A percentile compares a stretch with the other conserved stretches of the same genome.
phyloP scores from a whole-genome alignment of 345 rosid species.

The Sonneratia alba region DNA sequence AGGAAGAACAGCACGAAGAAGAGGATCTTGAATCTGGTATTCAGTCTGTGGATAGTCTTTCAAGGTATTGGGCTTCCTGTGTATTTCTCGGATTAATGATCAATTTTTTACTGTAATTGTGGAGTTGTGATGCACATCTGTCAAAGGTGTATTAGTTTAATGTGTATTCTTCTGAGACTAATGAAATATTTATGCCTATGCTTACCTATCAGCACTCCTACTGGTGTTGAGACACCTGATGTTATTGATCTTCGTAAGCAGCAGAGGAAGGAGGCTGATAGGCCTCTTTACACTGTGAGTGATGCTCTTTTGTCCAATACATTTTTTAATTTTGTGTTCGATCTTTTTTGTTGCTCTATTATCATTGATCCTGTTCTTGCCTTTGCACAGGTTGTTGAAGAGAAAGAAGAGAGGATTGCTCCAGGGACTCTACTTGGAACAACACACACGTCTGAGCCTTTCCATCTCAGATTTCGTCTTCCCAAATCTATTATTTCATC shows the following conservation, averaged over 20 bases:
- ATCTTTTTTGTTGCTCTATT: not conserved
- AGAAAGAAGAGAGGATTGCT: constrained; percentile 70
- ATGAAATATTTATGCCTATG: not conserved
- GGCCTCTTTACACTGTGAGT: constrained; percentile 83
- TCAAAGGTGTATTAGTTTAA: not conserved
- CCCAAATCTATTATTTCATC: not conserved
- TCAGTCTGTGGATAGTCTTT: constrained; percentile 87
- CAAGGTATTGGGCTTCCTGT: constrained; percentile 43
- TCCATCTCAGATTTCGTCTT: not conserved
- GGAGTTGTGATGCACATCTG: not conserved
- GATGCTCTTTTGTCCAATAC: constrained; percentile 5
- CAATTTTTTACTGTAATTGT: not conserved
- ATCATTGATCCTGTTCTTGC: not conserved
- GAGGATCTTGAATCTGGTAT: constrained; percentile 87
- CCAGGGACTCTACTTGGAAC: constrained; percentile 92
- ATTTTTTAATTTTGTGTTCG: not conserved
- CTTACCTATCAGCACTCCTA: constrained; percentile 62
- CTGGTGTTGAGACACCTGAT: constrained; percentile 99
- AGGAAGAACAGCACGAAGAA: constrained; percentile 79
- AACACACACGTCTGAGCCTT: constrained; percentile 54
- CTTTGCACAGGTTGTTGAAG: constrained; percentile 63
- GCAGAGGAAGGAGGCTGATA: constrained; percentile 96
- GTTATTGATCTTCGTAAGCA: constrained; percentile 99
- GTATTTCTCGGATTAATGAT: not conserved
- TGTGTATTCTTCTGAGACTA: not conserved